These are phyloP conservation scores for Bacterosira constricta DNA, from an alignment of 108 stramenopile species.

Conservation along the genomic window DNA sequence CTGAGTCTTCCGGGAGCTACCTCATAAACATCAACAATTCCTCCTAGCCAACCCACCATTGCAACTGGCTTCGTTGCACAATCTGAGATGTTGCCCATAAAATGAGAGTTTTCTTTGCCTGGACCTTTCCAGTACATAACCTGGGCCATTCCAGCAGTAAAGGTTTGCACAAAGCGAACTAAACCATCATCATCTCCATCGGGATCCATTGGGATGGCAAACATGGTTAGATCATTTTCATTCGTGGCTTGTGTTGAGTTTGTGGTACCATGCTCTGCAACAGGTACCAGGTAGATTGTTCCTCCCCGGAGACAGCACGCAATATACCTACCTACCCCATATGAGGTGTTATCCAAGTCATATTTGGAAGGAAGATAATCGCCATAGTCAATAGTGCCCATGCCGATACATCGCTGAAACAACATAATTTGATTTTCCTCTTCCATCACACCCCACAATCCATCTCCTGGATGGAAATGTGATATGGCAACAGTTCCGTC, in stretches of 20 bases:
- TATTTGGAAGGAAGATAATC: neutral
- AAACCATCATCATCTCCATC: slow-evolving; percentile 50
- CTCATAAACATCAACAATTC: slow-evolving; percentile 62
- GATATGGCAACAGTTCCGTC: slow-evolving; percentile 49
- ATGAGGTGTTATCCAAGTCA: neutral
- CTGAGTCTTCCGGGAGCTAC: slow-evolving; percentile 1
- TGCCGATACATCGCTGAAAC: slow-evolving; percentile 35
- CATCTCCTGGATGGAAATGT: slow-evolving; percentile 21
- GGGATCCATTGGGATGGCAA: slow-evolving; percentile 40
- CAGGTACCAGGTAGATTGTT: slow-evolving; percentile 63
- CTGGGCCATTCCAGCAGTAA: slow-evolving; percentile 50
- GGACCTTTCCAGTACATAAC: slow-evolving; percentile 8
- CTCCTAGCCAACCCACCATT: slow-evolving; percentile 53
- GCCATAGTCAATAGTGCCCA: slow-evolving; percentile 10
- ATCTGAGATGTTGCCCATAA: neutral
- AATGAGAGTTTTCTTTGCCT: neutral
- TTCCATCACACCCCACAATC: slow-evolving; percentile 34
- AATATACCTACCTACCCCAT: slow-evolving; percentile 25
- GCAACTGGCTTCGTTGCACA: slow-evolving; percentile 24
- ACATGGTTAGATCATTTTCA: slow-evolving; percentile 11
- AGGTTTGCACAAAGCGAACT: slow-evolving; percentile 56
- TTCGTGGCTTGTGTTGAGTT: neutral
- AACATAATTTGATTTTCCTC: slow-evolving; percentile 39
- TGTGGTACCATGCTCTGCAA: slow-evolving; percentile 1
- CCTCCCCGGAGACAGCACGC: slow-evolving; percentile 70